Conservation (phyloP, 2,329 filamentous ascomycete species). For the Paecilomyces dactylethromorphus region DNA sequence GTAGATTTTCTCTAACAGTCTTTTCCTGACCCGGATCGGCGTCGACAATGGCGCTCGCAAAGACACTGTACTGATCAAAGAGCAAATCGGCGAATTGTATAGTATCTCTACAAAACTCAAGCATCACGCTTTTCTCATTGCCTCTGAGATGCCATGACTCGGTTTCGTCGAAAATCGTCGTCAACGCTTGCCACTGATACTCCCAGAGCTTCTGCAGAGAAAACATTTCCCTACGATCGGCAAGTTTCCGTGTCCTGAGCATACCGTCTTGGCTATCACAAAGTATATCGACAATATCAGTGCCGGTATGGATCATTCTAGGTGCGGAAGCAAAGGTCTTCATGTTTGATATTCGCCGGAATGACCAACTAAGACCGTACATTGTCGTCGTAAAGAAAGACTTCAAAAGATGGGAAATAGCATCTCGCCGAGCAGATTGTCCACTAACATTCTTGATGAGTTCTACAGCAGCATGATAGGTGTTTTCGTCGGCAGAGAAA, state of each 20-base stretch:
- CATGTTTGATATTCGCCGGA: conserved; percentile 50
- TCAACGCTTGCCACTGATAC: conserved; percentile 73
- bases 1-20: conserved; percentile 46
- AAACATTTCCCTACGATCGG: conserved; percentile 53
- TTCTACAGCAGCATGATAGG: conserved; percentile 73
- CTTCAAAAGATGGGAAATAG: conserved; percentile 54
- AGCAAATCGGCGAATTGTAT: conserved; percentile 89
- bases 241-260: conserved; percentile 52
- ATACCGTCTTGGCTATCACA: conserved; percentile 58
- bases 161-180: conserved; percentile 73
- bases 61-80: conserved; percentile 76
- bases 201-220: conserved; percentile 76
- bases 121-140: conserved; percentile 72
- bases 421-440: conserved; percentile 57
- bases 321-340: conserved; percentile 55
- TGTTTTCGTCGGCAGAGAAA: conserved; percentile 70
- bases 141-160: conserved; percentile 69
- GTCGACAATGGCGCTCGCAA: conserved; percentile 62
- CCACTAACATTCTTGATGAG: conserved; percentile 76
- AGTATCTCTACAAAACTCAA: conserved; percentile 86
- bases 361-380: conserved; percentile 49
- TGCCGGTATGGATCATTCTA: conserved; percentile 55
- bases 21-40: conserved; percentile 33
- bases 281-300: conserved; percentile 57
- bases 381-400: conserved; percentile 52